Evolutionary conservation across 805 yeast genomes (phyloP), one percentile per base, ranked within the genome.

Genomic region (Yamadazyma laniorum): DNA sequence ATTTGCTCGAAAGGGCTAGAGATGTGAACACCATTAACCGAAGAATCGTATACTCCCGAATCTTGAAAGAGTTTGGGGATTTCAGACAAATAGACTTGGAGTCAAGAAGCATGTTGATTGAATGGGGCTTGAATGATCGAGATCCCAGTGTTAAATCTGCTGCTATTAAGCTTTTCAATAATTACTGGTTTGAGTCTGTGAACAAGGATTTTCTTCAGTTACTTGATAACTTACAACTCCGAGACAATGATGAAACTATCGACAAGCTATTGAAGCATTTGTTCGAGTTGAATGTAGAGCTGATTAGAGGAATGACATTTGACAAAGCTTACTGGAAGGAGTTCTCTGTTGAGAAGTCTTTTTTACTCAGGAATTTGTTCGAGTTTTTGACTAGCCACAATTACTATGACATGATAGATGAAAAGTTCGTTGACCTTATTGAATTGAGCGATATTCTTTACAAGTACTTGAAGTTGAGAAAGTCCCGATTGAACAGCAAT

Each of bases 101-200:
- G 6, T 67, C 75, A 22, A 66, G 96, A 29, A 91, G 85, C 40
- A 72, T 75, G 38, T 57, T 93, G 17, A 67, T 93, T 15, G 69
- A 72, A 29, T 85, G 95, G 88, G 98, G 99, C 3, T 69, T 91
- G 35, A 79, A 78, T 44, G 99, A 91, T 59, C 76, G 97, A 48
- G 96, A 90, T 47, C 78, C 72, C 4, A 49, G 69, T 5, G 97
- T 93, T 1, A 67, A 78, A 47, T 67, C 65, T 18, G 91, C 96
- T 0, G 88, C 96, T 4, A 61, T 72, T 1, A 75, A 77, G 45
- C 74, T 89, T 79, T 69, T 93, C 31, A 72, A 85, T 2, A 63
- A 67, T 18, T 73, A 73, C 30, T 93, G 98, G 98, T 71, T 85
- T 35, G 75, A 75, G 18, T 66, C 74, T 4, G 74, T 82, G 14